Evolutionary conservation across 371 early-diverging fungal species (phyloP), one percentile per base, ranked within the genome.

Genomic region (Lichtheimia ramosa): DNA sequence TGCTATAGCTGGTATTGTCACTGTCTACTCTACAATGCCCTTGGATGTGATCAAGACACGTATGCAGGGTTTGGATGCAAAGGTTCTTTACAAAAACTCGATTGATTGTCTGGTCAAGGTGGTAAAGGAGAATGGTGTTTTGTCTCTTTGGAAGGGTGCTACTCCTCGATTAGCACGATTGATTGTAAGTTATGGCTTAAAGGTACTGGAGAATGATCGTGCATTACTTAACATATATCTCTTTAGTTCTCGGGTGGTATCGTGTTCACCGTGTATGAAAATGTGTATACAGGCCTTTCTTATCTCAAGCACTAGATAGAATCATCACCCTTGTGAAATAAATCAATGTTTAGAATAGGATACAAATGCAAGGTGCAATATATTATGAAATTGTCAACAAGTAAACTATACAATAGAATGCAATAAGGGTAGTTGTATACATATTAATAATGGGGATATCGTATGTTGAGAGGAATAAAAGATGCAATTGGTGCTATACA

Each of bases 1-100:
- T 48, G 85, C 84, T 55, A 67, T 89, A 49, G 96, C 96, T 0
- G 97, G 97, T 8, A 88, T 86, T 54, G 83, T 94, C 23, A 96
- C 96, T 2, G 96, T 96, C 0, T 95, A 95, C 63, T 73, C 91
- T 0, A 97, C 97, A 0, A 95, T 95, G 96, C 96, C 96, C 3
- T 61, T 97, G 27, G 97, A 96, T 73, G 95, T 94, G 1, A 82
- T 96, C 58, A 97, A 97, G 73, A 97, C 97, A 1, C 87, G 91
- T 58, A 92, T 96, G 94, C 97, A 97, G 71, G 87, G 89, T 15
- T 66, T 89, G 10, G 79, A 85, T 48, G 93, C 93, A 4, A 75
- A 71, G 23, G 65, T 64, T 20, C 71, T 87, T 25, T 95, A 96
- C 64, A 79, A 73, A 16, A 86, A 83, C 54, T 84, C 89, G 14